Percentiles rank a stretch among this genome's conserved stretches.
Evolutionary conservation across 805 yeast species (phyloP).

Genomic region (Maudiozyma bulderi): DNA sequence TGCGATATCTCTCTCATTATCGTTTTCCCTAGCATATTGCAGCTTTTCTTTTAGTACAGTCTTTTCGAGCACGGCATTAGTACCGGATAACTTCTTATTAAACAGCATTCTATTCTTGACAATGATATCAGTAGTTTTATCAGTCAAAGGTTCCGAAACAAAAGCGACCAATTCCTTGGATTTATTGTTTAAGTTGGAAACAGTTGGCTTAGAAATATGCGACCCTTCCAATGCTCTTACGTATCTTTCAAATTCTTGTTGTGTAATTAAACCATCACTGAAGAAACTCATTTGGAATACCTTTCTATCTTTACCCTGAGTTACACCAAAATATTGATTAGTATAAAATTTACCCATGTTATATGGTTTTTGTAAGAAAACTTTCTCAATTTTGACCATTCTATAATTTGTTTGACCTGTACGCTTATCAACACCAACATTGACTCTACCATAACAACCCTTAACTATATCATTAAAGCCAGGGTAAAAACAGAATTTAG

Average conservation of each 20-base stretch:
- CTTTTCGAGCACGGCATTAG: slow-evolving; percentile 68
- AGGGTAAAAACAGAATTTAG: slow-evolving; percentile 72
- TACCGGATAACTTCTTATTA: slow-evolving; percentile 48
- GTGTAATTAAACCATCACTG: slow-evolving; percentile 65
- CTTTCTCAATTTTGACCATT: slow-evolving; percentile 69
- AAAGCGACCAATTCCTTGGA: slow-evolving; percentile 51
- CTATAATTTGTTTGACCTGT: slow-evolving; percentile 63
- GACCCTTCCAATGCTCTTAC: slow-evolving; percentile 49
- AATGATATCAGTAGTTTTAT: slow-evolving; percentile 67
- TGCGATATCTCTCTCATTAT: slow-evolving; percentile 35
- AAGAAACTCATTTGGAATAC: slow-evolving; percentile 69
- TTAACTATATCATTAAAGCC: slow-evolving; percentile 61
- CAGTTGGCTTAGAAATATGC: slow-evolving; percentile 41
- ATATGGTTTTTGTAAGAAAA: slow-evolving; percentile 45
- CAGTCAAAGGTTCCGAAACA: slow-evolving; percentile 56
- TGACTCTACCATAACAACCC: slow-evolving; percentile 75
- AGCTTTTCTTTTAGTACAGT: slow-evolving; percentile 64
- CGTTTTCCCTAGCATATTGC: slow-evolving; percentile 59
- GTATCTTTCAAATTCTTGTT: slow-evolving; percentile 68
- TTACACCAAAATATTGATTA: slow-evolving; percentile 54
- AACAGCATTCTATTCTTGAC: slow-evolving; percentile 62
- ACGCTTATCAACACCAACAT: slow-evolving; percentile 60
- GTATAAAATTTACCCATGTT: slow-evolving; percentile 40
- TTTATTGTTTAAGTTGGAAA: slow-evolving; percentile 56
- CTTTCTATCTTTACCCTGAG: slow-evolving; percentile 74